phyloP scores from a whole-genome alignment of 177 flowering plant species.

The Vitis hybrid region DNA sequence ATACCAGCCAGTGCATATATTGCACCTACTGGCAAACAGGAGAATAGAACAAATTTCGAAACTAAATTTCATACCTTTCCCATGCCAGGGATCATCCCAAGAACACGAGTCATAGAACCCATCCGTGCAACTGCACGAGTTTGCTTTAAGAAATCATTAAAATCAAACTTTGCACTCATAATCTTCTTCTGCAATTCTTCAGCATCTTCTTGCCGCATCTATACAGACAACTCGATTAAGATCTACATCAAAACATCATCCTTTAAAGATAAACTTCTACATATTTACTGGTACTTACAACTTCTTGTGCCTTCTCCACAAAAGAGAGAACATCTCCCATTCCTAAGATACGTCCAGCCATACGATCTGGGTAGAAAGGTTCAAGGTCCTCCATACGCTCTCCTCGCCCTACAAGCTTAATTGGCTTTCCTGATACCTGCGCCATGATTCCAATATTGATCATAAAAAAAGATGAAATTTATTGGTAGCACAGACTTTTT shows the following conservation, averaged over 20 bases:
- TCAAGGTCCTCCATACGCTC: conserved; percentile 98
- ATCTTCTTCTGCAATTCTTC: conserved; percentile 95
- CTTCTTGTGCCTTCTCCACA: conserved; percentile 99
- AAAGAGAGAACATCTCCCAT: conserved; percentile 99
- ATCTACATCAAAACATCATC: not conserved
- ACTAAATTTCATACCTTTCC: conserved; percentile 60
- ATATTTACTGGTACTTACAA: conserved; percentile 52
- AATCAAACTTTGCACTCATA: conserved; percentile 96
- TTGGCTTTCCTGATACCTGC: conserved; percentile 97
- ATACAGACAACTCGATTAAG: conserved; percentile 12
- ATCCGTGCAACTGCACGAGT: conserved; percentile 92
- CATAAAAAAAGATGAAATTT: not conserved
- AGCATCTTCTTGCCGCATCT: conserved; percentile 99
- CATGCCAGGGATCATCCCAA: conserved; percentile 99
- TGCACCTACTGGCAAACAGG: not conserved
- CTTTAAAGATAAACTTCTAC: conserved; percentile 3
- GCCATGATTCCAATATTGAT: conserved; percentile 3
- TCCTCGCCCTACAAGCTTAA: conserved; percentile 97
- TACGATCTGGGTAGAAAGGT: conserved; percentile 96
- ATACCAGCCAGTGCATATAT: not conserved
- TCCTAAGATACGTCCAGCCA: conserved; percentile 97
- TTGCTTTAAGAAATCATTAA: conserved; percentile 96
- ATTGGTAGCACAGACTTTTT: not conserved
- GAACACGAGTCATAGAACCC: conserved; percentile 93
- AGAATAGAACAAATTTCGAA: conserved; percentile 1